phyloP scores from a whole-genome alignment of 495 filamentous ascomycete species.

The Lasiosphaeria ovina region DNA sequence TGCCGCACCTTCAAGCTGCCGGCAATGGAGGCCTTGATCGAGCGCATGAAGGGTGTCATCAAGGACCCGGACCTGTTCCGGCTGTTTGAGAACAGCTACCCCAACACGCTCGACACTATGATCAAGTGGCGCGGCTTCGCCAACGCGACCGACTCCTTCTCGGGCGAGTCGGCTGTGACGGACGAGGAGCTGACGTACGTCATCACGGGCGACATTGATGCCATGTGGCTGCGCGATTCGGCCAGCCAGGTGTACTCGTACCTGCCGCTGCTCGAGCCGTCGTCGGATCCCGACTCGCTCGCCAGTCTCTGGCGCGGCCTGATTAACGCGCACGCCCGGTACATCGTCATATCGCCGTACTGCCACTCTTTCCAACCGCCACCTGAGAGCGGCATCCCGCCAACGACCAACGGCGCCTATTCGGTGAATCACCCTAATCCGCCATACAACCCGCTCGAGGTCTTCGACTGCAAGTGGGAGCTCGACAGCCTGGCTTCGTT shows the following conservation, averaged over 20 bases:
- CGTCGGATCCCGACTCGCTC: conserved; percentile 48
- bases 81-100: conserved; percentile 60
- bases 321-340: conserved; percentile 59
- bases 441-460: conserved; percentile 46
- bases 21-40: conserved; percentile 51
- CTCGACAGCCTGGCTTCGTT: conserved; percentile 62
- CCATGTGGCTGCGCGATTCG: conserved; percentile 66
- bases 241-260: conserved; percentile 63
- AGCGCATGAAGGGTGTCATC: conserved; percentile 45
- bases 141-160: conserved; percentile 26
- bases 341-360: conserved; percentile 56
- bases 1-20: conserved; percentile 59
- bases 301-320: conserved; percentile 59
- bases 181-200: conserved; percentile 64
- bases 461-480: conserved; percentile 67
- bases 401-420: conserved; percentile 49
- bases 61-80: conserved; percentile 58
- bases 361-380: conserved; percentile 64
- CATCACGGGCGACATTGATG: conserved; percentile 65
- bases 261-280: conserved; percentile 53
- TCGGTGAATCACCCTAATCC: conserved; percentile 46
- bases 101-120: conserved; percentile 62
- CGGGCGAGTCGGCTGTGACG: conserved; percentile 35
- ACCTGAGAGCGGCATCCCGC: conserved; percentile 49
- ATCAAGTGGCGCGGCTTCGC: conserved; percentile 61